A percentile compares a stretch with the other conserved stretches of the same genome.
These are phyloP conservation scores for Daldinia bambusicola DNA, from an alignment of 495 filamentous ascomycete species.

Conservation along the genomic window DNA sequence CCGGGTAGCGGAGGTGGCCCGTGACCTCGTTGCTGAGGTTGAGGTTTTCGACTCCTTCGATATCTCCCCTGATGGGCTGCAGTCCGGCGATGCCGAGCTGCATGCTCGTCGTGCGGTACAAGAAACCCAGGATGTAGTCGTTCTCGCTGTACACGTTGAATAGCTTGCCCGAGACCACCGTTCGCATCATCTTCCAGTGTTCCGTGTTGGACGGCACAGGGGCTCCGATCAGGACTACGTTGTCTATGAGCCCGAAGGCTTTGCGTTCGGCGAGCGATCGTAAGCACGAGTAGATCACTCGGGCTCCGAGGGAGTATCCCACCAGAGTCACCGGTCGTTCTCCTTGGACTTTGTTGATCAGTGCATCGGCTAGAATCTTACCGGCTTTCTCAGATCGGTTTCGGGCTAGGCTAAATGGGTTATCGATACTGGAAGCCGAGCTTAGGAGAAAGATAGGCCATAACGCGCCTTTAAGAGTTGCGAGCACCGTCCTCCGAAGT, in stretches of 20 bases:
- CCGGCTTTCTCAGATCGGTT: conserved; percentile 84
- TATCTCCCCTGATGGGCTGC: conserved; percentile 66
- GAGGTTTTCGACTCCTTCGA: conserved; percentile 78
- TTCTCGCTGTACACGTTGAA: conserved; percentile 83
- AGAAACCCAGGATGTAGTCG: conserved; percentile 78
- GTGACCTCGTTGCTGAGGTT: conserved; percentile 76
- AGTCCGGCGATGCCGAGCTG: conserved; percentile 82
- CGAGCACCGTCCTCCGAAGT: conserved; percentile 79
- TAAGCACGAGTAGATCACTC: conserved; percentile 83
- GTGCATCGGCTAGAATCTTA: conserved; percentile 80
- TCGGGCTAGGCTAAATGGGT: conserved; percentile 83
- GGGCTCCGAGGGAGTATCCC: conserved; percentile 85
- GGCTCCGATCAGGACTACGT: conserved; percentile 82
- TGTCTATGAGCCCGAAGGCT: conserved; percentile 83
- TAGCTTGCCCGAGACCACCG: conserved; percentile 76
- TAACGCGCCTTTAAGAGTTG: conserved; percentile 73
- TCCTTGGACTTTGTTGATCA: conserved; percentile 86
- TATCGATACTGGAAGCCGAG: conserved; percentile 74
- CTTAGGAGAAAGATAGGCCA: conserved; percentile 81
- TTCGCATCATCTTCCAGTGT: conserved; percentile 75
- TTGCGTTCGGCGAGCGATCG: conserved; percentile 71
- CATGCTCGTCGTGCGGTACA: conserved; percentile 80
- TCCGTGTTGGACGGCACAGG: conserved; percentile 72
- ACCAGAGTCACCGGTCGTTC: conserved; percentile 85
- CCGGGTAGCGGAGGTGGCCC: conserved; percentile 78